Conservation (phyloP, 2,329 filamentous ascomycete genomes). For the Epichloe coenophiala region DNA sequence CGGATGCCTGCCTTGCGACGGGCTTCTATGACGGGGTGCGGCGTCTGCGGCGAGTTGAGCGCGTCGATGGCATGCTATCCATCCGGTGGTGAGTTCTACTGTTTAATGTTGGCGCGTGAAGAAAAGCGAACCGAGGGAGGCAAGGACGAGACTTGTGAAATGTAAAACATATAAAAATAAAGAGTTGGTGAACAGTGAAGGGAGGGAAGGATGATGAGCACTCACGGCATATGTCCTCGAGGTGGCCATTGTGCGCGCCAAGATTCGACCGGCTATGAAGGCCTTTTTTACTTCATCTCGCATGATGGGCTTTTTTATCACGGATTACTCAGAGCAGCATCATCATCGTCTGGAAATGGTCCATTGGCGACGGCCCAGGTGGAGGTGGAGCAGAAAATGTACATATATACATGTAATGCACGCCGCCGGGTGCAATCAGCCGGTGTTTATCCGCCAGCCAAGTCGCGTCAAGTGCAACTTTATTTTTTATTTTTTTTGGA, state of each 20-base stretch:
- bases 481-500: background rate
- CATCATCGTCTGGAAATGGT: too few relatives aligned
- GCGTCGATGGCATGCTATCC: constrained; percentile 67
- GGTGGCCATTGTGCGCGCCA: constrained; percentile 16
- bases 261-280: constrained; percentile 7
- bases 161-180: too few relatives aligned
- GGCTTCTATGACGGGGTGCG: constrained; percentile 67
- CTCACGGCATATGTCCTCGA: constrained; percentile 23
- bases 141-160: background rate
- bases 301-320: background rate
- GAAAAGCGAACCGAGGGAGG: too few relatives aligned
- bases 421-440: constrained; percentile 7
- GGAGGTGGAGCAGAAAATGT: too few relatives aligned
- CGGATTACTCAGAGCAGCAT: too few relatives aligned
- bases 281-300: background rate
- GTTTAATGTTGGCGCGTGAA: background rate
- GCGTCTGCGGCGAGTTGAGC: constrained; percentile 84
- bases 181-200: background rate
- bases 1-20: constrained; percentile 60
- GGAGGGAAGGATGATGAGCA: background rate
- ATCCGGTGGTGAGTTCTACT: background rate
- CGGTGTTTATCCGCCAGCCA: constrained; percentile 13
- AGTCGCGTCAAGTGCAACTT: background rate
- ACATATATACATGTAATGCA: too few relatives aligned
- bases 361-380: too few relatives aligned